Evolutionary conservation across 208 protist genomes (phyloP).

Genomic region (Trypanosoma melophagium): DNA sequence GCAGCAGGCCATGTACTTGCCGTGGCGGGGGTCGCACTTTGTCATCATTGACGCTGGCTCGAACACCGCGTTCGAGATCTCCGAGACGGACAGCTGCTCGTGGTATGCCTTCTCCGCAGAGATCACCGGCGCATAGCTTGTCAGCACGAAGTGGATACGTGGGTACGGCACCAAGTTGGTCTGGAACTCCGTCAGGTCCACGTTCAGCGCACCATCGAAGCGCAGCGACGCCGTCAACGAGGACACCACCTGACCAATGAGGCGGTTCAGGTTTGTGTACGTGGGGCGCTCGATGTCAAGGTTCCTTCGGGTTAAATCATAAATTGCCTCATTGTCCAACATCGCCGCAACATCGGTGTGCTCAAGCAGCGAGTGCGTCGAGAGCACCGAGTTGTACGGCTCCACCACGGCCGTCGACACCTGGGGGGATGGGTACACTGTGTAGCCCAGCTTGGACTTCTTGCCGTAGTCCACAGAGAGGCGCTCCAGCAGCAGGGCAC

Average conservation of each 20-base stretch:
- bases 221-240: conserved; percentile 95
- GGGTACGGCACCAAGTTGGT: conserved; percentile 98
- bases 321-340: conserved; percentile 97
- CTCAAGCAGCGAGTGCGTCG: conserved; percentile 94
- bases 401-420: conserved; percentile 96
- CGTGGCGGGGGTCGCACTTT: conserved; percentile 95
- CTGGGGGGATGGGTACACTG: conserved; percentile 95
- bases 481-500: conserved; percentile 95
- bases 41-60: conserved; percentile 94
- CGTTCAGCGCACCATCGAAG: conserved; percentile 96
- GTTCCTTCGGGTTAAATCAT: conserved; percentile 73
- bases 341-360: conserved; percentile 94
- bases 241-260: conserved; percentile 95
- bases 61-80: conserved; percentile 95
- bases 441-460: conserved; percentile 97
- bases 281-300: conserved; percentile 95
- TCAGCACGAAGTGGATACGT: conserved; percentile 96
- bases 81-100: conserved; percentile 93
- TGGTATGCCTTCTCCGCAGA: conserved; percentile 92
- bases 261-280: conserved; percentile 96
- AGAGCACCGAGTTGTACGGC: conserved; percentile 97
- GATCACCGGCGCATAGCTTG: conserved; percentile 94
- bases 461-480: conserved; percentile 98
- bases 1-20: conserved; percentile 98
- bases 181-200: conserved; percentile 97